These are phyloP conservation scores for Paecilomyces sp. DNA, from an alignment of 2,329 filamentous ascomycete genomes.

Conservation along the genomic window DNA sequence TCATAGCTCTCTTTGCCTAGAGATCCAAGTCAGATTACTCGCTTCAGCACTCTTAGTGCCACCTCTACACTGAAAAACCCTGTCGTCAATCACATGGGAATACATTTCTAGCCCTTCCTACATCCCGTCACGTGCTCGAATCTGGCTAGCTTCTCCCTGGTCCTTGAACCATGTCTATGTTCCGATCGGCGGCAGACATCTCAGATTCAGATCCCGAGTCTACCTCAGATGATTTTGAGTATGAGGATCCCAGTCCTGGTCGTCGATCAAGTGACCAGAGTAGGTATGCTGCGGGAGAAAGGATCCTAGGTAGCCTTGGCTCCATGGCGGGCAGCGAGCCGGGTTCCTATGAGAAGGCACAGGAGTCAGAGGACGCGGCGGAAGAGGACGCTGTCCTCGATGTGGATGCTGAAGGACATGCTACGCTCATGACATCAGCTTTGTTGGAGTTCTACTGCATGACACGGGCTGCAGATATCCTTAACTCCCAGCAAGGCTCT, in stretches of 20 bases:
- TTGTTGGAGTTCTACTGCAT: constrained; percentile 40
- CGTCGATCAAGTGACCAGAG: not conserved
- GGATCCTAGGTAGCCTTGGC: not conserved
- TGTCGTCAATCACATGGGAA: not conserved
- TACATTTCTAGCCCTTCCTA: not conserved
- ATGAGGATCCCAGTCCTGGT: constrained; percentile 6
- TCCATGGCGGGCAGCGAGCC: not conserved
- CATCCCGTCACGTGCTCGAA: not conserved
- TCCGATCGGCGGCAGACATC: constrained; percentile 30
- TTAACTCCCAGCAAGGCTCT: constrained; percentile 33
- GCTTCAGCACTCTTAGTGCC: not conserved
- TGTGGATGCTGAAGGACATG: constrained; percentile 28
- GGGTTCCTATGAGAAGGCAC: constrained; percentile 11
- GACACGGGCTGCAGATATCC: constrained; percentile 36
- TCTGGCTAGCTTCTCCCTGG: not conserved
- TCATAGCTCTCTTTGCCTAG: not conserved
- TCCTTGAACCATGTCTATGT: constrained; percentile 30
- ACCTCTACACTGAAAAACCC: not conserved
- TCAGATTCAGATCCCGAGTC: constrained; percentile 29
- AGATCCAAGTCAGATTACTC: not conserved
- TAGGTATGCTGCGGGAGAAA: not conserved
- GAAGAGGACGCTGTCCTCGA: constrained; percentile 12
- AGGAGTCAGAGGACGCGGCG: constrained; percentile 6
- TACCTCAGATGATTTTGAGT: constrained; percentile 17
- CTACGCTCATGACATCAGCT: constrained; percentile 36